Evolutionary conservation across 179 eudicot species (phyloP).

Genomic region (Patellifolia procumbens): DNA sequence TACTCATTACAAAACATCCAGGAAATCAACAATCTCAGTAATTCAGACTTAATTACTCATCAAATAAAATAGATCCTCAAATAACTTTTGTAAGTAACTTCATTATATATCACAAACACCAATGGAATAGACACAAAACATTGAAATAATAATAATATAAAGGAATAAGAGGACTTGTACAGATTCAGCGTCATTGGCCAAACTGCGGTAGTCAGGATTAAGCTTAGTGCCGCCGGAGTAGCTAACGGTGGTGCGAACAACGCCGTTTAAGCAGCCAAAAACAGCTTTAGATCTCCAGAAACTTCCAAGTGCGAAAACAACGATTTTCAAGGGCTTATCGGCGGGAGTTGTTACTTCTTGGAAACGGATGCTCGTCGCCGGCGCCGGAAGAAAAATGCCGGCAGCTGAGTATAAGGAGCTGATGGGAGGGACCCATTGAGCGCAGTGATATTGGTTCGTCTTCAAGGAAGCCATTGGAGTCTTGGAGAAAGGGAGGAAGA

Average conservation of each 20-base stretch:
- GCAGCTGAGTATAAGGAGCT: slow-evolving; percentile 2
- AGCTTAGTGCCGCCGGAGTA: slow-evolving; percentile 81
- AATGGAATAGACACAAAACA: too few species aligned
- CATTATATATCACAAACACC: too few species aligned
- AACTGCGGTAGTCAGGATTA: slow-evolving; percentile 81
- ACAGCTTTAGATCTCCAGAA: slow-evolving; percentile 96
- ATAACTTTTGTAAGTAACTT: too few species aligned
- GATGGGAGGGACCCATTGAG: background rate
- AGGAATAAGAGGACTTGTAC: too few species aligned
- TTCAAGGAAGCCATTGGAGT: too few species aligned
- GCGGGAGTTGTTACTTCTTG: slow-evolving; percentile 33
- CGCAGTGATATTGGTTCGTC: too few species aligned
- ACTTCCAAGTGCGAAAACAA: slow-evolving; percentile 88
- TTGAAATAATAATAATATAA: too few species aligned
- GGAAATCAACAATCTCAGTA: too few species aligned
- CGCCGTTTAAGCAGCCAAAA: slow-evolving; percentile 89
- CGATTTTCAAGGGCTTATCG: slow-evolving; percentile 43
- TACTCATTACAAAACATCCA: too few species aligned
- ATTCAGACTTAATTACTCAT: too few species aligned
- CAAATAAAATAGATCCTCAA: too few species aligned
- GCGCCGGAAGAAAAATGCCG: slow-evolving; percentile 15
- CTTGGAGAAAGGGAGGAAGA: too few species aligned
- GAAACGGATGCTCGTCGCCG: slow-evolving; percentile 48
- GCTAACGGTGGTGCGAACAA: slow-evolving; percentile 75
- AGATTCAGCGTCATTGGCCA: slow-evolving; percentile 85